Evolutionary conservation across 2,329 filamentous ascomycete species (phyloP), one percentile per base, ranked within the genome.

Genomic region (Diplocarpon rosae): DNA sequence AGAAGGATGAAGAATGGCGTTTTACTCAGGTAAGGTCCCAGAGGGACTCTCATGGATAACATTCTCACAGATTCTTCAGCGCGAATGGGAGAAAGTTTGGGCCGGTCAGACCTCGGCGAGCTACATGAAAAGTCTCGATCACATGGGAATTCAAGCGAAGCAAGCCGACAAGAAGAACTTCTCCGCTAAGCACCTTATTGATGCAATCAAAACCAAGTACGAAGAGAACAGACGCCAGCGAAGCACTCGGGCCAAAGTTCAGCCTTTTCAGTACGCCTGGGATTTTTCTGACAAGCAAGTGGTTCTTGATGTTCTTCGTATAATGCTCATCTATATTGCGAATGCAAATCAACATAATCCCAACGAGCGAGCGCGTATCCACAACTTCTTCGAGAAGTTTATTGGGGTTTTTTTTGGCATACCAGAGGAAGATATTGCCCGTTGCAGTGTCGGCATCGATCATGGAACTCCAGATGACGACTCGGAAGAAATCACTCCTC

Each of bases 71-170:
- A 11, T 11, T 17, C 8, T 27, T 5, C 42, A 85, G 71, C 86
- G 92, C 28, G 93, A 98, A 62, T 98, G 92, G 92, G 89, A 96
- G 64, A 95, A 95, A 66, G 88, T 98, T 7, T 98, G 92, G 92
- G 87, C 92, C 52, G 82, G 87, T 39, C 92, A 96, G 67, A 96
- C 90, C 17, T 84, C 94, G 60, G 82, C 84, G 58, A 90, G 94
- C 69, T 94, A 95, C 65, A 85, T 93, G 67, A 93, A 88, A 69
- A 95, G 88, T 63, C 77, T 98, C 42, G 92, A 98, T 59, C 92
- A 98, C 60, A 94, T 96, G 75, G 88, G 88, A 15, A 88, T 94
- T 48, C 81, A 87, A 42, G 85, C 87, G 58, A 94, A 92, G 67
- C 78, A 81, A 51, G 80, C 76, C 31, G 92, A 98, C 66, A 96